Conservation (phyloP, 257 asterid species). For the Salvia rosmarinus region DNA sequence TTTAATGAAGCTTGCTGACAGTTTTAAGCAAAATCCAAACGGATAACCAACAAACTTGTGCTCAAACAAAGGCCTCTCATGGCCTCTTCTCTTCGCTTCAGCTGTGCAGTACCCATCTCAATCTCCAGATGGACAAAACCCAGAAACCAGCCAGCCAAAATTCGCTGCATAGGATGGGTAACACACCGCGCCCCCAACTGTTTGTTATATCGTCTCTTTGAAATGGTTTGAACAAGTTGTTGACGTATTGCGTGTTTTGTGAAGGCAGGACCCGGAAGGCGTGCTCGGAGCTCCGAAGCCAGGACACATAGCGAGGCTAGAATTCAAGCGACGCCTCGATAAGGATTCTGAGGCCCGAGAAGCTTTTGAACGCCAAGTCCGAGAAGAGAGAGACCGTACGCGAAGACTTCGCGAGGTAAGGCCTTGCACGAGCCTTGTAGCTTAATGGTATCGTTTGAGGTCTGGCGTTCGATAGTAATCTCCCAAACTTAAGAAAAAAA, state of each 20-base stretch:
- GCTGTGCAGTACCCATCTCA: constrained; percentile 43
- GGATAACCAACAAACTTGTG: constrained; percentile 44
- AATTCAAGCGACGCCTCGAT: constrained; percentile 71
- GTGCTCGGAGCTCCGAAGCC: constrained; percentile 58
- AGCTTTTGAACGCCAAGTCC: constrained; percentile 74
- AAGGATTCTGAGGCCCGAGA: constrained; percentile 74
- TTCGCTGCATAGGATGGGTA: constrained; percentile 91
- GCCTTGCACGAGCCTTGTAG: too few species aligned
- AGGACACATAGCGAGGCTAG: constrained; percentile 70
- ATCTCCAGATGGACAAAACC: constrained; percentile 45
- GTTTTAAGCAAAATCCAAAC: constrained; percentile 34
- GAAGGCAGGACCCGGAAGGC: constrained; percentile 94
- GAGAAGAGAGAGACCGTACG: constrained; percentile 66
- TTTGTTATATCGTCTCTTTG: constrained; percentile 17
- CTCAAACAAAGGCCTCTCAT: constrained; percentile 47
- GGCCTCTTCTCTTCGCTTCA: constrained; percentile 58
- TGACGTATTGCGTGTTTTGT: constrained; percentile 33
- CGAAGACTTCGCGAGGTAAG: constrained; percentile 68
- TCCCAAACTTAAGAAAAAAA: neutral
- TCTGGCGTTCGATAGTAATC: too few species aligned
- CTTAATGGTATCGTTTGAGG: too few species aligned
- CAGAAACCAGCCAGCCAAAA: constrained; percentile 39
- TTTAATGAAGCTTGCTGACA: neutral
- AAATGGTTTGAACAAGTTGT: neutral
- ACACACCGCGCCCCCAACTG: constrained; percentile 18